Percentiles rank a stretch among this genome's conserved stretches.
Conservation (phyloP, 371 early-diverging fungal genomes). For the Mortierella sp. region DNA sequence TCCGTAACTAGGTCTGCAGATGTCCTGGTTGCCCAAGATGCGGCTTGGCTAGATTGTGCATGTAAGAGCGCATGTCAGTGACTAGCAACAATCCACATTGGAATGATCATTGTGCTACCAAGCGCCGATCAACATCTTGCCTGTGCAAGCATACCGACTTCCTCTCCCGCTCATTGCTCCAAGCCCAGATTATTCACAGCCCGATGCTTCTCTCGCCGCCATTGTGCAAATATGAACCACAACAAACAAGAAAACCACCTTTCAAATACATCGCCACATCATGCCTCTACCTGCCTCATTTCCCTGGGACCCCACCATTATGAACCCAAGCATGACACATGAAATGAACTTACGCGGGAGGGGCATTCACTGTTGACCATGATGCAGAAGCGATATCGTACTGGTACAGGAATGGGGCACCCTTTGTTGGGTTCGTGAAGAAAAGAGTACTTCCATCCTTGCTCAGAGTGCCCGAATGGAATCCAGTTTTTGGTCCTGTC, state of each 20-base stretch:
- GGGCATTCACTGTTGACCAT: conserved; percentile 34
- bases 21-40: conserved; percentile 22
- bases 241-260: no score
- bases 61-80: no score
- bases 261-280: no score
- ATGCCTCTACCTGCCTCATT: no score
- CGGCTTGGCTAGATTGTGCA: conserved; percentile 23
- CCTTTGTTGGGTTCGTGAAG: conserved; percentile 25
- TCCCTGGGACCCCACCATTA: no score
- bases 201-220: no score
- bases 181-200: no score
- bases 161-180: no score
- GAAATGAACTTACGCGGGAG: conserved; percentile 36
- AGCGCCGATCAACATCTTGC: no score
- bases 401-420: conserved; percentile 22
- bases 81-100: not conserved
- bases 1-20: conserved; percentile 21
- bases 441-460: conserved; percentile 20
- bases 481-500: not conserved
- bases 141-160: no score
- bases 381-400: conserved; percentile 12
- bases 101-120: not conserved
- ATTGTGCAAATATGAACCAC: no score
- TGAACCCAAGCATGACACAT: no score
- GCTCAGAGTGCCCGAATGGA: conserved; percentile 30